These are phyloP conservation scores for Anthostomella pinea DNA, from an alignment of 2,329 filamentous ascomycete species.

Conservation along the genomic window DNA sequence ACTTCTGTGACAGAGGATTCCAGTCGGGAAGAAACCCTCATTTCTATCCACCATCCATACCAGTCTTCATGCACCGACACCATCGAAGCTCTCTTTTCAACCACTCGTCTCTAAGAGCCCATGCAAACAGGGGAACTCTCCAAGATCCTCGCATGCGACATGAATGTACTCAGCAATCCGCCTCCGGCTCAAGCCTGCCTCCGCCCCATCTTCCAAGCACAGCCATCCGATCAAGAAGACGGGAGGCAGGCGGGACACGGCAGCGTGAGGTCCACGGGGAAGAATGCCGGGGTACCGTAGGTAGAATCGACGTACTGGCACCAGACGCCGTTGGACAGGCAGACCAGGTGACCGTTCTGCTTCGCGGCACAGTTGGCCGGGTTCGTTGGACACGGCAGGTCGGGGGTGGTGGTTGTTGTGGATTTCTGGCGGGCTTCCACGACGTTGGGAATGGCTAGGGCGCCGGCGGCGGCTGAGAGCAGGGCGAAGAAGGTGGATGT, in stretches of 20 bases:
- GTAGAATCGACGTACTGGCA: slow-evolving; percentile 15
- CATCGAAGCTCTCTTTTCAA: too few relatives aligned
- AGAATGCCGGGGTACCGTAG: slow-evolving; percentile 14
- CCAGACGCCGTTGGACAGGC: slow-evolving; percentile 18
- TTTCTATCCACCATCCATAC: too few relatives aligned
- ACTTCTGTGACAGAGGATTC: too few relatives aligned
- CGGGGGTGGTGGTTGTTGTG: slow-evolving; percentile 4
- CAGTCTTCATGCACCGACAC: too few relatives aligned
- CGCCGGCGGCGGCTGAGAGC: slow-evolving; percentile 9
- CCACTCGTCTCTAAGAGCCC: too few relatives aligned
- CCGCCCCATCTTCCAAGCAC: not conserved
- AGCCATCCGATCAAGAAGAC: too few relatives aligned
- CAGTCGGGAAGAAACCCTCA: too few relatives aligned
- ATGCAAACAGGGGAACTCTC: too few relatives aligned
- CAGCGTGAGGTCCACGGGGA: slow-evolving; percentile 13
- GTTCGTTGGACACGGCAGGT: slow-evolving; percentile 14
- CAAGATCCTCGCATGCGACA: too few relatives aligned
- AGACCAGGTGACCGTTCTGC: slow-evolving; percentile 12
- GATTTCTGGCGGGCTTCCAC: not conserved
- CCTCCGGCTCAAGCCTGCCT: too few relatives aligned
- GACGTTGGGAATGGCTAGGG: slow-evolving; percentile 6
- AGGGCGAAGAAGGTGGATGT: slow-evolving; percentile 10
- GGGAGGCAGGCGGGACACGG: slow-evolving; percentile 14
- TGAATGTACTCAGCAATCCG: too few relatives aligned
- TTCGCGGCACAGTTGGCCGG: slow-evolving; percentile 11